These are phyloP conservation scores for Ilex aquifolium DNA, from an alignment of 257 asterid genomes.

Conservation along the genomic window DNA sequence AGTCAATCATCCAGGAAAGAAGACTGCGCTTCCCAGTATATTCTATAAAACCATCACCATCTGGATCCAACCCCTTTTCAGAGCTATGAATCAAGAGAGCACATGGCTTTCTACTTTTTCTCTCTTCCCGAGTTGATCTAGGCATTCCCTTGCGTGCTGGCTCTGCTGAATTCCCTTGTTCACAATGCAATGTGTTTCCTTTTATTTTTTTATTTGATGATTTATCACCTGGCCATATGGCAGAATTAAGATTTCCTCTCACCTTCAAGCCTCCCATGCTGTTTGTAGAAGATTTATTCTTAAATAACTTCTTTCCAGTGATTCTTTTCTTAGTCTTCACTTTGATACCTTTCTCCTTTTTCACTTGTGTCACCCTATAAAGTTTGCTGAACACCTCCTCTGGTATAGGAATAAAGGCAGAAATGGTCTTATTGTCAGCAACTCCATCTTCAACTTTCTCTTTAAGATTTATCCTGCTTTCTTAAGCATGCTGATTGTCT, in stretches of 20 bases:
- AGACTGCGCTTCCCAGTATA: conserved; percentile 58
- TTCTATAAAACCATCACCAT: conserved; percentile 34
- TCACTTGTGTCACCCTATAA: conserved; percentile 40
- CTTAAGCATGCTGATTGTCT: conserved; percentile 47
- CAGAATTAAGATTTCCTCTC: conserved; percentile 16
- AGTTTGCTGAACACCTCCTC: conserved; percentile 55
- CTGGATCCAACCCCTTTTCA: conserved; percentile 37
- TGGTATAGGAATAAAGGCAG: conserved; percentile 57
- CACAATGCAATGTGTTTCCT: conserved; percentile 1
- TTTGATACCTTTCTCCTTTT: conserved; percentile 20
- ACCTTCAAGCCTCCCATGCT: conserved; percentile 3
- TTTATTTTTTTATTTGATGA: conserved; percentile 1
- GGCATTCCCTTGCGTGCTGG: conserved; percentile 17
- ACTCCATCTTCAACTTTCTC: conserved; percentile 53
- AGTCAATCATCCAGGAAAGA: conserved; percentile 84
- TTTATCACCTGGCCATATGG: conserved; percentile 6
- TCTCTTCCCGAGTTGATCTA: conserved; percentile 22
- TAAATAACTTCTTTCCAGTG: conserved; percentile 9
- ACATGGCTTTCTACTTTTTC: conserved; percentile 27
- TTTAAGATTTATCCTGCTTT: conserved; percentile 75
- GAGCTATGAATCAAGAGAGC: conserved; percentile 65
- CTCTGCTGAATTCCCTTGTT: conserved; percentile 2
- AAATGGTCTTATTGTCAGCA: conserved; percentile 40
- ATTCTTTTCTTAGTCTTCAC: conserved; percentile 28
- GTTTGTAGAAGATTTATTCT: conserved; percentile 18